phyloP scores from a whole-genome alignment of 2,329 filamentous ascomycete genomes.

The Phyllosticta paracitricarpa region DNA sequence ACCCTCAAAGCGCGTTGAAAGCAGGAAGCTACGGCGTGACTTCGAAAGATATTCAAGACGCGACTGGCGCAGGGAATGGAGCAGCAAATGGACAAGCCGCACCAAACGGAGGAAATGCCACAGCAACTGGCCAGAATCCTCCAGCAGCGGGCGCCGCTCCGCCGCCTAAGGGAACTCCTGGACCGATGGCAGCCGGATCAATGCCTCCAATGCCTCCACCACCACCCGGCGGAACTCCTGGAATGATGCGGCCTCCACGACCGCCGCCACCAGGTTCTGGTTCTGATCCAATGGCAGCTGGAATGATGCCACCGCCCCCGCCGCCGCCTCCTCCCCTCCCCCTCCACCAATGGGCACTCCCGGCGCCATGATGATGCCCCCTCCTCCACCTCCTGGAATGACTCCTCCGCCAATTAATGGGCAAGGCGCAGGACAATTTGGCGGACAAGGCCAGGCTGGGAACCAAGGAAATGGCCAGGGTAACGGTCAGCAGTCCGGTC shows the following conservation, averaged over 20 bases:
- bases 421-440: background rate
- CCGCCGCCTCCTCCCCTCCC: background rate
- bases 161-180: background rate
- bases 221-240: background rate
- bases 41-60: constrained; percentile 45
- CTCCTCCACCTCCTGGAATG: background rate
- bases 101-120: background rate
- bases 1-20: constrained; percentile 51
- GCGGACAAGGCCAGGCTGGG: too few species aligned
- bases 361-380: background rate
- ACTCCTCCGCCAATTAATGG: background rate
- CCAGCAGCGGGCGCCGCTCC: background rate
- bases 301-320: too few species aligned
- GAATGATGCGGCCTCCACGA: background rate
- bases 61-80: constrained; percentile 41
- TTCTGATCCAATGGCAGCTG: background rate
- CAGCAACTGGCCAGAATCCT: background rate
- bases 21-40: constrained; percentile 48
- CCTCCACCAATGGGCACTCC: background rate
- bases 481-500: background rate
- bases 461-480: too few species aligned
- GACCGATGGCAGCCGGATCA: background rate
- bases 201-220: background rate
- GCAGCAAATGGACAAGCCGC: constrained; percentile 16
- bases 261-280: too few species aligned